Conservation (phyloP, 2,329 filamentous ascomycete genomes). For the Clonostachys byssicola region DNA sequence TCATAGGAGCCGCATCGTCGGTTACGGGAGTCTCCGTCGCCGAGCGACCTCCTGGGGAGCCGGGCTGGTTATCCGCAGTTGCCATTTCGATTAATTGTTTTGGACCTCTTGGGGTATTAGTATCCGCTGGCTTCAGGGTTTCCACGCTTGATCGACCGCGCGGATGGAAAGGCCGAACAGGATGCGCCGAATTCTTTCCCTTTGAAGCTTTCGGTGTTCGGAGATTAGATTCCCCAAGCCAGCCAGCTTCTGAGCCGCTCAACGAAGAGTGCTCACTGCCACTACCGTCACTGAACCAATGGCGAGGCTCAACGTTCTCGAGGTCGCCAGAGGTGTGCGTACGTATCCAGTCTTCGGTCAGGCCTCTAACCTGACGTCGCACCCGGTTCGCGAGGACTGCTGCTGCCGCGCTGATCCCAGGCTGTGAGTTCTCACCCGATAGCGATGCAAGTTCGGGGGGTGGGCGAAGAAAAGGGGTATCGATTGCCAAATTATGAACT, state of each 20-base stretch:
- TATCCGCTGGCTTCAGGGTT: constrained; percentile 37
- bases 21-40: not conserved
- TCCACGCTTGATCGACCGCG: constrained; percentile 50
- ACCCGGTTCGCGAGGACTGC: constrained; percentile 61
- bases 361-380: constrained; percentile 53
- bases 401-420: constrained; percentile 48
- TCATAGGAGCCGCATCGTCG: constrained; percentile 10
- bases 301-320: constrained; percentile 60
- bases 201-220: constrained; percentile 39
- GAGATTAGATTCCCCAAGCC: constrained; percentile 42
- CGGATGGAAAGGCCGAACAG: constrained; percentile 28
- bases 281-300: constrained; percentile 76
- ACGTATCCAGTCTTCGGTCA: constrained; percentile 83
- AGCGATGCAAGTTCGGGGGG: constrained; percentile 37
- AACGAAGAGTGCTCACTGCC: constrained; percentile 73
- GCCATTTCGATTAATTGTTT: not conserved
- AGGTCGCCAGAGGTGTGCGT: constrained; percentile 72
- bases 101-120: not conserved
- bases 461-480: constrained; percentile 58
- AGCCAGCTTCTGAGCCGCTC: constrained; percentile 59
- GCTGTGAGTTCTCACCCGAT: constrained; percentile 23
- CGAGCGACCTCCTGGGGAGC: constrained; percentile 1
- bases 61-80: constrained; percentile 10
- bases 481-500: constrained; percentile 57
- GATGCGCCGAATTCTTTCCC: constrained; percentile 13